A percentile compares a stretch with the other conserved stretches of the same genome.
Evolutionary conservation across 2,329 filamentous ascomycete species (phyloP).

Genomic region (Fusarium mexicanum): DNA sequence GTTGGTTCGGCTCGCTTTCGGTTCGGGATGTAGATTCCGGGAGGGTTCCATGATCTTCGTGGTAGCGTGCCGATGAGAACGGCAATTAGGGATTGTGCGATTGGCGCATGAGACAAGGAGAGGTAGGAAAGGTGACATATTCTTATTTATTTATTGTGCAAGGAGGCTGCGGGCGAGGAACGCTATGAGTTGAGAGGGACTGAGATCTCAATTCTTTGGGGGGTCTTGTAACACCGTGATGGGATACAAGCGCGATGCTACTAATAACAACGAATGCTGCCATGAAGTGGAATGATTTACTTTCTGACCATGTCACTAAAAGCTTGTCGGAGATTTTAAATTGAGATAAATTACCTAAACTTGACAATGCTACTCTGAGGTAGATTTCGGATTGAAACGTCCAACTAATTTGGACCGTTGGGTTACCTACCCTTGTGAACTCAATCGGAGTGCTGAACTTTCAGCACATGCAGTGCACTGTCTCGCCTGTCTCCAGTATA

Average conservation of each 20-base stretch:
- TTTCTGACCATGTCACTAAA: not conserved
- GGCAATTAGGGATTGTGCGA: not conserved
- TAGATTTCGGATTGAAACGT: not conserved
- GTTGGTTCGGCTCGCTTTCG: constrained; percentile 13
- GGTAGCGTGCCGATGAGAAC: not conserved
- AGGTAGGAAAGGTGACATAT: accelerated
- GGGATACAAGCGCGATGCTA: not conserved
- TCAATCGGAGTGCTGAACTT: not conserved
- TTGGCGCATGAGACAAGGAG: not conserved
- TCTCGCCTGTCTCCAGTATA: not conserved
- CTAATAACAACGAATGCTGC: not conserved
- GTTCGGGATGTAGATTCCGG: not conserved
- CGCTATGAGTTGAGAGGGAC: not conserved
- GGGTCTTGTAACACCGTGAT: not conserved
- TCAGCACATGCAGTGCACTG: not conserved
- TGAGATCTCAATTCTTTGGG: not conserved
- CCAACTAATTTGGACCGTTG: not conserved
- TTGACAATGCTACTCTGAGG: not conserved
- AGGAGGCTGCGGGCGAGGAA: not conserved
- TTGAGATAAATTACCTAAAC: not conserved
- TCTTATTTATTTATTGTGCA: not conserved
- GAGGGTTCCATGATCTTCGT: not conserved
- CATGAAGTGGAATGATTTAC: no score
- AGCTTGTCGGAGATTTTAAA: not conserved
- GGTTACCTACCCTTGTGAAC: not conserved